A percentile compares a stretch with the other conserved stretches of the same genome.
phyloP scores from a whole-genome alignment of 371 early-diverging fungal species.

The Syncephalastrum contaminatum region DNA sequence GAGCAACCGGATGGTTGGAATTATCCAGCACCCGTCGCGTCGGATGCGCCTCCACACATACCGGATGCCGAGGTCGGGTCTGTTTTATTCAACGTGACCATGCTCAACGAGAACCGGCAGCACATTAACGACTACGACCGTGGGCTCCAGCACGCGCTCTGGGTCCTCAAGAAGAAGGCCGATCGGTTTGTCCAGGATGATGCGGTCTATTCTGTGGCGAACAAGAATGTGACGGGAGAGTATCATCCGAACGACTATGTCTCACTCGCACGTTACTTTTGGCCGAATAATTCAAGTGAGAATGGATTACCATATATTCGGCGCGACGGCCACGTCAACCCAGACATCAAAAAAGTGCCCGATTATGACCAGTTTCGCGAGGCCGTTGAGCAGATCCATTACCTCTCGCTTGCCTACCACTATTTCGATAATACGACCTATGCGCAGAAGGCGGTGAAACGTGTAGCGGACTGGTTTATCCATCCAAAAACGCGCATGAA shows the following conservation, averaged over 20 bases:
- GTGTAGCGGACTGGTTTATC: conserved; percentile 51
- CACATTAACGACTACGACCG: conserved; percentile 24
- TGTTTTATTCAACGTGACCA: background rate
- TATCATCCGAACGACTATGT: conserved; percentile 52
- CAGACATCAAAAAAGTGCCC: conserved; percentile 42
- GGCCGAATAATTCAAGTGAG: conserved; percentile 38
- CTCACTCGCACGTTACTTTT: conserved; percentile 54
- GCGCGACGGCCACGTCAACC: conserved; percentile 50
- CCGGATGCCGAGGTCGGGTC: conserved; percentile 9
- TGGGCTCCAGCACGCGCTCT: conserved; percentile 24
- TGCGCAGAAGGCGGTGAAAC: conserved; percentile 35
- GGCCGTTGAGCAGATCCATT: conserved; percentile 44
- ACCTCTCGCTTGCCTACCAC: conserved; percentile 51
- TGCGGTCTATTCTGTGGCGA: conserved; percentile 47
- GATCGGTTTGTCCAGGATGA: conserved; percentile 23
- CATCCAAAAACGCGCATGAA: conserved; percentile 55
- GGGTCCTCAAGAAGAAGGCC: conserved; percentile 24
- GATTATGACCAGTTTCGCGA: conserved; percentile 41
- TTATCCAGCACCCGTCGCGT: conserved; percentile 17
- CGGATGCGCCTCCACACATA: conserved; percentile 10
- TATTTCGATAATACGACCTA: conserved; percentile 49
- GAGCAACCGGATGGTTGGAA: conserved; percentile 12
- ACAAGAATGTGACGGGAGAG: conserved; percentile 24
- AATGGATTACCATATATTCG: conserved; percentile 49
- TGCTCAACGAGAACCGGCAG: conserved; percentile 15